Evolutionary conservation across 2,329 filamentous ascomycete species (phyloP).

Genomic region (Hypocrella siamensis): DNA sequence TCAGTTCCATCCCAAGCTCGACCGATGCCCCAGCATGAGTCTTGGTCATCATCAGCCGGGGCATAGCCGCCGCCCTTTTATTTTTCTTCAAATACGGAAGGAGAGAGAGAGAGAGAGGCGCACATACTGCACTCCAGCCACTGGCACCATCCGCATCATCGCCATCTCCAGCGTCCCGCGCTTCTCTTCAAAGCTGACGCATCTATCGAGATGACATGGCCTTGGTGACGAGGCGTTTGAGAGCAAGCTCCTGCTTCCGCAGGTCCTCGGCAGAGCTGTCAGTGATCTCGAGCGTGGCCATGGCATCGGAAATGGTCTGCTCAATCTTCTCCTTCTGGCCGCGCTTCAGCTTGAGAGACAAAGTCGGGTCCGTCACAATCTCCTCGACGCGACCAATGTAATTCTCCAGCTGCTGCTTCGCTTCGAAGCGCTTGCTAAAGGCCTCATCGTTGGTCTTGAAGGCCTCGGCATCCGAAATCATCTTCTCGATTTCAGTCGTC

Average conservation of each 20-base stretch:
- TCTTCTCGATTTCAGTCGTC: conserved; percentile 86
- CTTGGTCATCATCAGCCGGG: too few species aligned
- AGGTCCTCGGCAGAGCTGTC: conserved; percentile 85
- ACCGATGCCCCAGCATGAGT: too few species aligned
- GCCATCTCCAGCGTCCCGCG: too few species aligned
- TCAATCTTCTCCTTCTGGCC: conserved; percentile 99
- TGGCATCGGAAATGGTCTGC: conserved; percentile 88
- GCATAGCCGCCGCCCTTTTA: too few species aligned
- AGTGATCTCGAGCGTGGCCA: conserved; percentile 92
- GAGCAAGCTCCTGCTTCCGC: conserved; percentile 98
- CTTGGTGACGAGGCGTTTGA: conserved; percentile 98
- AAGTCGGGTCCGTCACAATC: conserved; percentile 90
- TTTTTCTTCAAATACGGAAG: too few species aligned
- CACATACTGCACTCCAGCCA: too few species aligned
- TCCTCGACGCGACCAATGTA: conserved; percentile 99
- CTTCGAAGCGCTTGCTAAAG: conserved; percentile 99
- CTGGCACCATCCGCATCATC: too few species aligned
- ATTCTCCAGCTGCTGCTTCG: conserved; percentile 96
- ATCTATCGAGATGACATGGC: conserved; percentile 86
- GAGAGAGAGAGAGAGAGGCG: too few species aligned
- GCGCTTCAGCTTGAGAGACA: conserved; percentile 96
- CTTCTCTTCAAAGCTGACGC: too few species aligned
- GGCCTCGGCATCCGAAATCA: conserved; percentile 93
- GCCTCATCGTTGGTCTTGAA: conserved; percentile 98
- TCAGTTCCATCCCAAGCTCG: too few species aligned